These are phyloP conservation scores for Tardiomyces depauwii DNA, from an alignment of 1,139 yeast genomes.

Conservation along the genomic window DNA sequence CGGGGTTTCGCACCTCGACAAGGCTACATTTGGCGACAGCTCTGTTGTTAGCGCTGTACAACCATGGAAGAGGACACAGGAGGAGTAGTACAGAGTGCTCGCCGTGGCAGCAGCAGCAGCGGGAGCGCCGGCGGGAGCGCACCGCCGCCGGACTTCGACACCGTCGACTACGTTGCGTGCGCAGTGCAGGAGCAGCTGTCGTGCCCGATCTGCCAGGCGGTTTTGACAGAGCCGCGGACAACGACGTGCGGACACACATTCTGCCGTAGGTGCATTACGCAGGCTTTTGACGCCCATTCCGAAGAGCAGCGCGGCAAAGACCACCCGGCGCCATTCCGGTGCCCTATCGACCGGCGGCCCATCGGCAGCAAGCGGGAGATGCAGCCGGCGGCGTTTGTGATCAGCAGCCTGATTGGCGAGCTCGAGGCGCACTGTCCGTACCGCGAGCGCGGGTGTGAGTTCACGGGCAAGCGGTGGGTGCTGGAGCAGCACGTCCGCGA, in stretches of 20 bases:
- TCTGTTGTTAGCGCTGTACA: no score
- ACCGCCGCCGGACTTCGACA: conserved; percentile 10
- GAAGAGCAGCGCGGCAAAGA: neutral
- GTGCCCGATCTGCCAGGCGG: conserved; percentile 26
- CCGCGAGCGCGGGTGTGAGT: conserved; percentile 42
- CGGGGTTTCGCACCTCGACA: no score
- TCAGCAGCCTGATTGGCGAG: conserved; percentile 53
- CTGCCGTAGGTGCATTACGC: conserved; percentile 17
- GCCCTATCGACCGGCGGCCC: conserved; percentile 56
- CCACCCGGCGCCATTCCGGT: conserved; percentile 21
- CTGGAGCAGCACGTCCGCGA: conserved; percentile 39
- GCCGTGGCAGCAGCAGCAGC: no score
- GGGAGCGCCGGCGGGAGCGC: no score
- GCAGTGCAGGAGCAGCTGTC: conserved; percentile 10
- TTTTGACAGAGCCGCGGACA: conserved; percentile 22
- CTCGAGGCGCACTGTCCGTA: conserved; percentile 47
- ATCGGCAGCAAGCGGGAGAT: conserved; percentile 34
- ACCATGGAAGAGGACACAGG: no score
- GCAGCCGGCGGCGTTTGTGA: conserved; percentile 50
- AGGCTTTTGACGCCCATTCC: conserved; percentile 1
- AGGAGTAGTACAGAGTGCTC: no score
- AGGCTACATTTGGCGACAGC: no score
- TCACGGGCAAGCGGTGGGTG: conserved; percentile 53
- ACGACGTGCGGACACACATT: conserved; percentile 27
- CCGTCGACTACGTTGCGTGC: conserved; percentile 7